Percentiles rank a stretch among this genome's conserved stretches.
phyloP scores from a whole-genome alignment of 371 early-diverging fungal genomes.

The Apophysomyces variabilis region DNA sequence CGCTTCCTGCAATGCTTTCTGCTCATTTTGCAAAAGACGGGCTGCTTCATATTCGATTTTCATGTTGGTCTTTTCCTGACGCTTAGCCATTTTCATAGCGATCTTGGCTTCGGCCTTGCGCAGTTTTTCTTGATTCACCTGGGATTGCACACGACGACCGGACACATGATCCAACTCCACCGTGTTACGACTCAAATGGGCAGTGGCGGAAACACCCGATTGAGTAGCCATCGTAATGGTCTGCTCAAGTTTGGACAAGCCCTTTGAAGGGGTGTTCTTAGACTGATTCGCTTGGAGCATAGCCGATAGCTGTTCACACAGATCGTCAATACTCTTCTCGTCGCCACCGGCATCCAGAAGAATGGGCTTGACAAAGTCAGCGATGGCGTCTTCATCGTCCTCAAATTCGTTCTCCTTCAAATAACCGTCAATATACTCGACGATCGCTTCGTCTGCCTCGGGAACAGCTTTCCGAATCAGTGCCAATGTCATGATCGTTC shows the following conservation, averaged over 20 bases:
- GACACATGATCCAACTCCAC: conserved; percentile 75
- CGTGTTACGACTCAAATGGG: conserved; percentile 40
- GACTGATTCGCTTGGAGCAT: conserved; percentile 53
- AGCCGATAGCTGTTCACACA: conserved; percentile 66
- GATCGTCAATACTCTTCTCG: conserved; percentile 60
- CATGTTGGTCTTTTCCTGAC: conserved; percentile 68
- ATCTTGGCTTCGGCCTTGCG: conserved; percentile 94
- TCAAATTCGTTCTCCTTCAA: conserved; percentile 73
- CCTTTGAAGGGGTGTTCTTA: conserved; percentile 25
- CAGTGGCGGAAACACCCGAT: conserved; percentile 61
- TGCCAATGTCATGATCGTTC: conserved; percentile 36
- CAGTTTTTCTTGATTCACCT: conserved; percentile 90
- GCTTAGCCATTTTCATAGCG: conserved; percentile 87
- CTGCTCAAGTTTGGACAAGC: conserved; percentile 56
- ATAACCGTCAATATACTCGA: conserved; percentile 85
- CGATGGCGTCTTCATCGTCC: conserved; percentile 76
- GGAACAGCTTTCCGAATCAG: conserved; percentile 71
- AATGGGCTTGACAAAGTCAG: conserved; percentile 87
- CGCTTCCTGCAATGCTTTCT: conserved; percentile 69
- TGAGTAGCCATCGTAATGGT: conserved; percentile 63
- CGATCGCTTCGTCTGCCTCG: conserved; percentile 75
- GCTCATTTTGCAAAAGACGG: conserved; percentile 76
- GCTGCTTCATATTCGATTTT: conserved; percentile 74
- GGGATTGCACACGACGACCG: conserved; percentile 74
- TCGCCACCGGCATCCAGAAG: conserved; percentile 79